Evolutionary conservation across 768 basidiomycete species (phyloP), one percentile per base, ranked within the genome.

Genomic region (Gymnopilus junonius): DNA sequence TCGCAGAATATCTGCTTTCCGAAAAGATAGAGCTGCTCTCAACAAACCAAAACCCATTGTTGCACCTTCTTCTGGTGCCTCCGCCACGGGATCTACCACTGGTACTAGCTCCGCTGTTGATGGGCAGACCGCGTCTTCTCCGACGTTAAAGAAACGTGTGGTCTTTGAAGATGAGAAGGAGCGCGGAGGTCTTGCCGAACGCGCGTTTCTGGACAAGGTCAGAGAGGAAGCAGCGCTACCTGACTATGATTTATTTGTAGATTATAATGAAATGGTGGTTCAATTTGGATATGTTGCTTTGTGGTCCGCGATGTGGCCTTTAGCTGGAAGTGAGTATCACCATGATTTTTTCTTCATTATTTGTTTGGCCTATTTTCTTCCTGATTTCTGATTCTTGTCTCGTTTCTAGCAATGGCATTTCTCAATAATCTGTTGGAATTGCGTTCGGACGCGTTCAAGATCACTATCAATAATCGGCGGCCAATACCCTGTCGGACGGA

Each of bases 261-360:
- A 98, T 77, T 99, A 97, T 75, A 88, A 87, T 70, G 97, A 99
- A 79, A 98, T 99, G 96, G 93, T 93, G 15, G 91, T 92, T 8
- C 94, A 96, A 70, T 97, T 97, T 73, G 96, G 97, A 0, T 95
- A 97, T 72, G 88, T 98, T 31, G 88, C 87, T 8, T 80, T 98
- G 21, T 99, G 95, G 94, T 92, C 89, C 48, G 89, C 93, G 31
- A 93, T 96, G 62, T 99, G 95, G 95, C 94, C 96, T 2, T 80
- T 99, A 17, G 91, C 94, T 2, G 89, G 94, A 25, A 82, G 90
- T 90, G 58, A 39, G 85, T 72, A 37, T 57, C 32, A n/a, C n/a
- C n/a, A n/a, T n/a, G n/a, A n/a, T n/a, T n/a, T 34, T 63, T 32
- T 58, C 48, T 39, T n/a, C n/a, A n/a, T n/a, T n/a, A n/a, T n/a